phyloP scores from a whole-genome alignment of 345 rosid genomes.

The Cardamine occulta region DNA sequence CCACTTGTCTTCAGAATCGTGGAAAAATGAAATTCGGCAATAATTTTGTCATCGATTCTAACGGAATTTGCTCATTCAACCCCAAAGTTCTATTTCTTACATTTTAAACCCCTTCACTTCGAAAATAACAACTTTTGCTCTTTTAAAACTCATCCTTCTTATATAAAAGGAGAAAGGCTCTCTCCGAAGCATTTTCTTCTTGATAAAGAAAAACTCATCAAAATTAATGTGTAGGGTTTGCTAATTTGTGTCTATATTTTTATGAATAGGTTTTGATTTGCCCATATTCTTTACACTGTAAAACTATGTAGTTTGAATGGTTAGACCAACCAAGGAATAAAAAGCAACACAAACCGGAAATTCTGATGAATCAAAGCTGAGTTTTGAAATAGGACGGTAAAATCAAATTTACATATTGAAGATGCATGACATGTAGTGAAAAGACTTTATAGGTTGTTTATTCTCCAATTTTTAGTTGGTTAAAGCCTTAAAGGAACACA shows the following conservation, averaged over 20 bases:
- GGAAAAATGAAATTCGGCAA: neutral
- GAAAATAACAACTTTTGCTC: neutral
- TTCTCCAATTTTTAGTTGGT: slow-evolving; percentile 26
- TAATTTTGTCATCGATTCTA: neutral
- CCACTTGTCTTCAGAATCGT: neutral
- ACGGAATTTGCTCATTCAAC: neutral
- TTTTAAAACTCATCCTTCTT: too few species aligned
- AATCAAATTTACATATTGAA: slow-evolving; percentile 38
- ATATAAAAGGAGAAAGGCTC: too few species aligned
- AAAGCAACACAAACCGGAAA: slow-evolving; percentile 1
- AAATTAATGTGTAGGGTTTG: too few species aligned
- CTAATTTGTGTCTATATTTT: too few species aligned
- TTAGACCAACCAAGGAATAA: neutral
- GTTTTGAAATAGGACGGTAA: slow-evolving; percentile 10
- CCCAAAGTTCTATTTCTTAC: neutral
- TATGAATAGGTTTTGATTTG: too few species aligned
- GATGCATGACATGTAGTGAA: slow-evolving; percentile 26
- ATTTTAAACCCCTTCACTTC: slow-evolving; percentile 4
- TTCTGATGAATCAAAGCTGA: slow-evolving; percentile 8
- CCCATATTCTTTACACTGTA: too few species aligned
- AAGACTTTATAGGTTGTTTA: slow-evolving; percentile 11
- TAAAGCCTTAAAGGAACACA: slow-evolving; percentile 29
- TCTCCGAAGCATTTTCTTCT: too few species aligned
- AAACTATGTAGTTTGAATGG: too few species aligned
- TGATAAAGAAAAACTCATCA: too few species aligned